phyloP scores from a whole-genome alignment of 371 early-diverging fungal genomes.

The Vairimorpha necatrix region DNA sequence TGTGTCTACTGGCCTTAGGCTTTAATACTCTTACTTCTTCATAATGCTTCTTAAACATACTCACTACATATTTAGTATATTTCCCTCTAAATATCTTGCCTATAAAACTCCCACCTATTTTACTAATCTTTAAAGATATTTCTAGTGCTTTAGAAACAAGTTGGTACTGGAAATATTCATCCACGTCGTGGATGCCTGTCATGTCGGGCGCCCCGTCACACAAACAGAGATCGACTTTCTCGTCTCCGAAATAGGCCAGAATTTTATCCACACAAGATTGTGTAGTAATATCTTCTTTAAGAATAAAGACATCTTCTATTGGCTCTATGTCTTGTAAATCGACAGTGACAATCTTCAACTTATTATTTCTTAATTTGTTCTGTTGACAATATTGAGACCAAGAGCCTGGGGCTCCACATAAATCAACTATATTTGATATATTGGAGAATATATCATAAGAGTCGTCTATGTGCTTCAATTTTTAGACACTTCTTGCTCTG shows the following conservation, averaged over 20 bases:
- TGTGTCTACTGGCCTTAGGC: slow-evolving; percentile 83
- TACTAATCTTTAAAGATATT: slow-evolving; percentile 80
- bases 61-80: slow-evolving; percentile 76
- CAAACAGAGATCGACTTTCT: slow-evolving; percentile 82
- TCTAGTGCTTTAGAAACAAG: slow-evolving; percentile 81
- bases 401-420: slow-evolving; percentile 65
- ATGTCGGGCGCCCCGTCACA: slow-evolving; percentile 97
- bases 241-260: slow-evolving; percentile 75
- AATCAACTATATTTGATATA: slow-evolving; percentile 48
- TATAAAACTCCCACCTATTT: slow-evolving; percentile 80
- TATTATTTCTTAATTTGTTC: neutral
- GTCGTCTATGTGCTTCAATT: slow-evolving; percentile 59
- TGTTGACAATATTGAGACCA: slow-evolving; percentile 59
- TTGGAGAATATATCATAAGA: slow-evolving; percentile 44
- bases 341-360: slow-evolving; percentile 75
- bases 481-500: slow-evolving; percentile 64
- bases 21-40: slow-evolving; percentile 77
- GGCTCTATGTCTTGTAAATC: slow-evolving; percentile 97
- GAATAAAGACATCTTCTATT: slow-evolving; percentile 77
- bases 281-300: slow-evolving; percentile 97
- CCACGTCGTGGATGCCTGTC: slow-evolving; percentile 93
- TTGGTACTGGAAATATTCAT: slow-evolving; percentile 93
- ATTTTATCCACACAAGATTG: slow-evolving; percentile 79
- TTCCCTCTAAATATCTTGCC: slow-evolving; percentile 90
- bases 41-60: slow-evolving; percentile 83